phyloP scores from a whole-genome alignment of 805 yeast species.

The Zygosaccharomyces siamensis region DNA sequence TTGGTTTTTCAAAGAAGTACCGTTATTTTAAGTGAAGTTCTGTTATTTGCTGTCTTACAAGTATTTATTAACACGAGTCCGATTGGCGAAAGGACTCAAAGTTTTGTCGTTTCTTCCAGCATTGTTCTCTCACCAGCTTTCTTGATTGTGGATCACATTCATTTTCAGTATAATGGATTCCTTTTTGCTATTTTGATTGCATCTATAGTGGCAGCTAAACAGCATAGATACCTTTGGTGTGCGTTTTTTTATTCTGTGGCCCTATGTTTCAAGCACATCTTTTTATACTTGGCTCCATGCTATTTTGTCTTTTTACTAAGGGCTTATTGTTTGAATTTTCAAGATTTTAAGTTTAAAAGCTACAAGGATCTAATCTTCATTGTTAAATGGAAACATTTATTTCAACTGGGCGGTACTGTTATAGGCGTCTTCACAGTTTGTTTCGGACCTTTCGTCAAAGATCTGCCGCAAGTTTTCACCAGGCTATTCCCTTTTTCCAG shows the following conservation, averaged over 20 bases:
- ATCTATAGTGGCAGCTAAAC: slow-evolving; percentile 66
- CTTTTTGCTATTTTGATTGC: slow-evolving; percentile 78
- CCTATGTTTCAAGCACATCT: slow-evolving; percentile 91
- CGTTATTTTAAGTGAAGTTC: slow-evolving; percentile 71
- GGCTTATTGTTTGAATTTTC: slow-evolving; percentile 55
- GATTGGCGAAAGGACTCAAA: slow-evolving; percentile 37
- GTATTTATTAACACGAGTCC: slow-evolving; percentile 54
- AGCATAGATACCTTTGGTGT: slow-evolving; percentile 51
- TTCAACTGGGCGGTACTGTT: slow-evolving; percentile 62
- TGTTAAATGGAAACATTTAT: slow-evolving; percentile 51
- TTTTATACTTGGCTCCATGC: slow-evolving; percentile 90
- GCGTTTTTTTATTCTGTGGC: slow-evolving; percentile 69
- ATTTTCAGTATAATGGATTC: slow-evolving; percentile 95
- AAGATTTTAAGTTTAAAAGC: slow-evolving; percentile 31
- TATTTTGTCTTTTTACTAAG: slow-evolving; percentile 76
- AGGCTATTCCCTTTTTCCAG: slow-evolving; percentile 90
- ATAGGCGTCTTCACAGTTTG: slow-evolving; percentile 58
- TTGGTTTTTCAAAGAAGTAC: slow-evolving; percentile 75
- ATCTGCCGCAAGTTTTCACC: slow-evolving; percentile 56
- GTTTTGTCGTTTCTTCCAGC: slow-evolving; percentile 76
- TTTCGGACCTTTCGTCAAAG: slow-evolving; percentile 73
- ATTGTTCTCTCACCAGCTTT: slow-evolving; percentile 86
- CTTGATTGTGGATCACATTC: slow-evolving; percentile 87
- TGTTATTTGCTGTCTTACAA: slow-evolving; percentile 66
- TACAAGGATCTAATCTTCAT: slow-evolving; percentile 34